Conservation (phyloP, 2,329 filamentous ascomycete species). For the Pleomassaria siparia region DNA sequence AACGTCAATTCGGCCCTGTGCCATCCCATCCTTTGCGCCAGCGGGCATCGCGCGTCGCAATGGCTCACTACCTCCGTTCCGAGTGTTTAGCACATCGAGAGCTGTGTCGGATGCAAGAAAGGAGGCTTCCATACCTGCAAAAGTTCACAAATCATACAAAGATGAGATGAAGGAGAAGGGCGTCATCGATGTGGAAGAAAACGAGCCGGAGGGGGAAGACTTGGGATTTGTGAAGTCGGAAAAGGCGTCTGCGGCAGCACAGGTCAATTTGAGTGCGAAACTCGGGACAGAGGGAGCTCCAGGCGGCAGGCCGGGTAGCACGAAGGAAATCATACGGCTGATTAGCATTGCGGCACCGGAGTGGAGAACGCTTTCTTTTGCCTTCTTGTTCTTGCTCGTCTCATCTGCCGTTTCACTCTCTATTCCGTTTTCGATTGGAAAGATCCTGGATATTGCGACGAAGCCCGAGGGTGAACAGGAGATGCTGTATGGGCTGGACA, state of each 20-base stretch:
- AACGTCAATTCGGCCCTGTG: not conserved
- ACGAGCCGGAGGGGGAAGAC: constrained; percentile 56
- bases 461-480: constrained; percentile 64
- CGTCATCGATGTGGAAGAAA: constrained; percentile 31
- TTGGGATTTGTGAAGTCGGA: constrained; percentile 72
- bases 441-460: constrained; percentile 89
- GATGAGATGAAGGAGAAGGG: constrained; percentile 43
- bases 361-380: constrained; percentile 72
- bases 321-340: constrained; percentile 77
- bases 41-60: constrained; percentile 1
- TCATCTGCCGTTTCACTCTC: constrained; percentile 95
- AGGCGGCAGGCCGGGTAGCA: constrained; percentile 57
- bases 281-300: constrained; percentile 75
- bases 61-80: constrained; percentile 18
- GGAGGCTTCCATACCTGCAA: constrained; percentile 18
- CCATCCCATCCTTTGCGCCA: constrained; percentile 10
- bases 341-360: constrained; percentile 89
- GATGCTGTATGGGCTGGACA: constrained; percentile 78
- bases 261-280: constrained; percentile 85
- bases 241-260: constrained; percentile 80
- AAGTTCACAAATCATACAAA: constrained; percentile 37
- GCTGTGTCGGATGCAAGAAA: constrained; percentile 26
- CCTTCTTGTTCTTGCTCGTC: constrained; percentile 82
- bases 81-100: constrained; percentile 32
- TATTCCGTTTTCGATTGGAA: constrained; percentile 93